phyloP scores from a whole-genome alignment of 139 green algal species.

The Chlorella sp. region DNA sequence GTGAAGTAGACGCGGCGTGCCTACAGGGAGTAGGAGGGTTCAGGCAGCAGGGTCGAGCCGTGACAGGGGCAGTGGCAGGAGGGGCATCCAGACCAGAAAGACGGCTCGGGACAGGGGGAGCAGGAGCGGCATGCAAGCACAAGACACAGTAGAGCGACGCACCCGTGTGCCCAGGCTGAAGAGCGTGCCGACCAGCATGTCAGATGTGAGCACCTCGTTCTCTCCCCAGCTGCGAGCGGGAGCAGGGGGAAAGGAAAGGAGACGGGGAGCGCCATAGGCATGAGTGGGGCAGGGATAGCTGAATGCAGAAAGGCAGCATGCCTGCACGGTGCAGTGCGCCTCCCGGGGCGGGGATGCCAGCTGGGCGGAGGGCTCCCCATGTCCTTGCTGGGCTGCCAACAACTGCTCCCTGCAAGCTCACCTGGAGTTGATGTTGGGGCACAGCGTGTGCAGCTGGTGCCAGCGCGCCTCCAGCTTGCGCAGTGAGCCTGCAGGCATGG shows the following conservation, averaged over 20 bases:
- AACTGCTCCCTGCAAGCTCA: neutral
- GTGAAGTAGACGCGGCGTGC: constrained; percentile 30
- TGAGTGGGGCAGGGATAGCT: too few species aligned
- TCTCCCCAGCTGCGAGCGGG: neutral
- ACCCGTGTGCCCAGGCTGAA: constrained; percentile 39
- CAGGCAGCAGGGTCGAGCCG: too few species aligned
- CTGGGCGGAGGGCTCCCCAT: too few species aligned
- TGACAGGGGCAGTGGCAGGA: too few species aligned
- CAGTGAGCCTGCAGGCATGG: neutral
- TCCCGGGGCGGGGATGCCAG: too few species aligned
- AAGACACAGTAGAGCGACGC: neutral
- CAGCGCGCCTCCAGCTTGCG: constrained; percentile 22
- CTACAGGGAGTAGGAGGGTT: neutral
- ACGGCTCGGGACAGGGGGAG: too few species aligned
- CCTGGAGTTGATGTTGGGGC: neutral
- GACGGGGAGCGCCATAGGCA: too few species aligned
- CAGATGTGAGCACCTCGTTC: constrained; percentile 17
- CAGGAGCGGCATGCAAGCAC: too few species aligned
- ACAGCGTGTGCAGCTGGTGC: constrained; percentile 30
- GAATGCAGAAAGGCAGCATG: too few species aligned
- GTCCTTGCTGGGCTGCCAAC: neutral
- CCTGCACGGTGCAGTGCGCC: too few species aligned
- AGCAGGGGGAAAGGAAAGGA: neutral
- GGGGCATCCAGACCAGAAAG: too few species aligned
- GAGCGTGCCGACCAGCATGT: constrained; percentile 29